Base-by-base conservation (phyloP, 257 asterid species). In the Forsythia suspensa region DNA sequence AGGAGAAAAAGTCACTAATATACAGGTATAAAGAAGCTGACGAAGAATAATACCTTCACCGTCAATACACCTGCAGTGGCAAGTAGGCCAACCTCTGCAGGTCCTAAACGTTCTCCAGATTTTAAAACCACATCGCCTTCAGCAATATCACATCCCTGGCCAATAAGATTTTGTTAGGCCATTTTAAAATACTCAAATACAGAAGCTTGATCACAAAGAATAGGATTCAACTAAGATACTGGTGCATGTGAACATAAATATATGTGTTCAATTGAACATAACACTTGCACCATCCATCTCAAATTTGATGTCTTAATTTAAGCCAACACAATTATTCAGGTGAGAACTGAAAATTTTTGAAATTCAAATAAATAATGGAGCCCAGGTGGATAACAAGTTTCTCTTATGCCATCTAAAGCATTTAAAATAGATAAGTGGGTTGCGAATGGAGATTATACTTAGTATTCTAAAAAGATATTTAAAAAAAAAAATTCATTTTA, bases 21-120 rank as follows among this genome's bases (percentile, higher is more conserved):
- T 20, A 48, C 12, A 76, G 15, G 37, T 40, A 46, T 8, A 36
- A 46, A 75, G 9, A 12, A 42, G 69, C 51, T 69, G 48, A 21
- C 2, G 46, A 24, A 38, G 57, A 70, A 36, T 59, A 75, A 80
- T 86, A 93, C 99, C 97, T 91, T 92, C 80, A 93, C 96, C 5
- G 79, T 29, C 40, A 81, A 57, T 37, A 93, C 84, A 42, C 99
- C 99, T 52, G 90, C 96, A 43, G 98, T 91, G 74, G 97, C 98
- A 80, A 95, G 94, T 79, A 95, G 81, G 79, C 99, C 99, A 74
- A 95, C 77, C 88, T 95, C 98, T 11, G 97, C 97, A 78, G 96
- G 90, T 75, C 93, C 96, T 79, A 95, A 43, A 75, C 79, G 91
- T 70, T 93, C 97, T 76, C 98, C 99, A 78, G 89, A 88, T 88